These are phyloP conservation scores for Rhodotorula mucilaginosa DNA, from an alignment of 1,284 basidiomycete species.

Conservation along the genomic window DNA sequence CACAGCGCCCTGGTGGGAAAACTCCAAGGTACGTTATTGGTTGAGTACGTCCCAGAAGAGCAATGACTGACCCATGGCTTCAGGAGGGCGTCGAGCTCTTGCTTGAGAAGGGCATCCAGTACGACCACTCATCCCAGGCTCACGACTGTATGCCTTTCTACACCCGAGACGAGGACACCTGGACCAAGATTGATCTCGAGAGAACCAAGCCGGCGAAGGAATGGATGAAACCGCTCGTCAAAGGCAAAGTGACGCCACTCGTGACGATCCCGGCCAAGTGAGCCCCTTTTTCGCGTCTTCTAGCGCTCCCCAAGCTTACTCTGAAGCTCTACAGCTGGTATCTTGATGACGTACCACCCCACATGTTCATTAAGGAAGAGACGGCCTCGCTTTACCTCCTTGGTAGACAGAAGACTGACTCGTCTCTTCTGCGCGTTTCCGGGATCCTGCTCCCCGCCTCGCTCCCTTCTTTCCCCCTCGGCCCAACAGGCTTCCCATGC, in stretches of 20 bases:
- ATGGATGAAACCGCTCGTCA: constrained; percentile 72
- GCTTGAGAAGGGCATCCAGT: constrained; percentile 70
- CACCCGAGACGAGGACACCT: constrained; percentile 61
- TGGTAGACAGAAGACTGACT: too few relatives aligned
- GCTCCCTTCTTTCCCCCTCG: too few relatives aligned
- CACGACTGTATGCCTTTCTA: constrained; percentile 52
- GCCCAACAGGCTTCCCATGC: constrained; percentile 54
- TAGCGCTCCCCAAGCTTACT: neutral
- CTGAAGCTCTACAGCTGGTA: constrained; percentile 4
- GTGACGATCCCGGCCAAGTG: constrained; percentile 60
- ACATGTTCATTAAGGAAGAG: constrained; percentile 67
- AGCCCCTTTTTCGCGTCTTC: constrained; percentile 21
- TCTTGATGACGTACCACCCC: constrained; percentile 56
- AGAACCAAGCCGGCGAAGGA: constrained; percentile 54
- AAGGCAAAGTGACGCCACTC: constrained; percentile 64
- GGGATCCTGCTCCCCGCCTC: too few relatives aligned
- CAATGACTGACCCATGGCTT: too few relatives aligned
- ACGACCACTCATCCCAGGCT: constrained; percentile 63
- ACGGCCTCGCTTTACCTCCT: too few relatives aligned
- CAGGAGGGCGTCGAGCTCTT: constrained; percentile 64
- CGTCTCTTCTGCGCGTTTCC: too few relatives aligned
- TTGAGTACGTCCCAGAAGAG: too few relatives aligned
- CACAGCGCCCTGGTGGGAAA: constrained; percentile 78
- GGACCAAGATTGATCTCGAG: constrained; percentile 66
- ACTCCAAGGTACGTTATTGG: neutral